phyloP scores from a whole-genome alignment of 2,329 filamentous ascomycete species.

The Phialocephala subalpina region DNA sequence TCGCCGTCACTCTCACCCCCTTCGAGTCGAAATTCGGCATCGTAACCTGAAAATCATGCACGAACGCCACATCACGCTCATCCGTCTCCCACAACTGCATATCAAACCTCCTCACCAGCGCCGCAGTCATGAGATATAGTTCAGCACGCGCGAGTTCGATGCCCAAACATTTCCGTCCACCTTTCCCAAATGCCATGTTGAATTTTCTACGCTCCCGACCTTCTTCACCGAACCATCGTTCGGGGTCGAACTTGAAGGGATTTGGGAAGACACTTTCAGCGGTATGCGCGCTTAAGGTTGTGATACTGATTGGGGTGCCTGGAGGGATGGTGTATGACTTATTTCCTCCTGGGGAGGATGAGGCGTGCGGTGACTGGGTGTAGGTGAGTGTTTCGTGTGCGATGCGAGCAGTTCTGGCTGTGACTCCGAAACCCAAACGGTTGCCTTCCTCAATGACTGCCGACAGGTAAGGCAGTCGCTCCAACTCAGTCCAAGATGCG shows the following conservation, averaged over 20 bases:
- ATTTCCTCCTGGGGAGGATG: not conserved
- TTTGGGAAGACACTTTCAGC: constrained; percentile 21
- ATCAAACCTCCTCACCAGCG: not conserved
- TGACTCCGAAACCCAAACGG: not conserved
- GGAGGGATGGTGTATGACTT: constrained; percentile 26
- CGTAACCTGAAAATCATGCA: not conserved
- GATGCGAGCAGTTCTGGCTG: not conserved
- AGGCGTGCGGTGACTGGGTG: not conserved
- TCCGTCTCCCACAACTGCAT: not conserved
- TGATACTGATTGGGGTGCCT: constrained; percentile 49
- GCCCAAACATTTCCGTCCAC: constrained; percentile 26
- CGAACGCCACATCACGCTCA: not conserved
- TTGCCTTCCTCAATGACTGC: constrained; percentile 1
- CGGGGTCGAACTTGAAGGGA: constrained; percentile 21
- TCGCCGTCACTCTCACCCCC: not conserved
- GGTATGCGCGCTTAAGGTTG: constrained; percentile 32
- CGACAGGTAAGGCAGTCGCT: not conserved
- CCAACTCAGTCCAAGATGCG: not conserved
- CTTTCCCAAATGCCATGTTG: constrained; percentile 42
- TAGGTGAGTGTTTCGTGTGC: not conserved
- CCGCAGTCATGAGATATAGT: not conserved
- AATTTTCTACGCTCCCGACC: constrained; percentile 42
- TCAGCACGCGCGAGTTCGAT: constrained; percentile 18
- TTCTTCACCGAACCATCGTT: constrained; percentile 37
- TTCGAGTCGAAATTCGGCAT: not conserved